phyloP scores from a whole-genome alignment of 1,284 basidiomycete species.

The Vanrija sp. region DNA sequence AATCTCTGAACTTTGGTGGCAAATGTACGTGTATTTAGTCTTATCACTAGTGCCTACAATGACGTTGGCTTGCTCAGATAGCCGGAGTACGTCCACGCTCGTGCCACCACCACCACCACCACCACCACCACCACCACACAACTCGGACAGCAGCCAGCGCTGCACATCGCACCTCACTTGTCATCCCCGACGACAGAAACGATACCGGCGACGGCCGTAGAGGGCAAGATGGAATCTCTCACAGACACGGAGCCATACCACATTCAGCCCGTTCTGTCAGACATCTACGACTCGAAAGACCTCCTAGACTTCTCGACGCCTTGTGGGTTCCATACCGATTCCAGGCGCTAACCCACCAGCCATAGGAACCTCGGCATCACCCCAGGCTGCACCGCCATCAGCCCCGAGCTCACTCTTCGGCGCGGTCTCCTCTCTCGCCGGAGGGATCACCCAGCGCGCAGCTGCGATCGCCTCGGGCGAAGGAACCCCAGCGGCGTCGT shows the following conservation, averaged over 20 bases:
- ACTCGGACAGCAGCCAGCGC: too few species aligned
- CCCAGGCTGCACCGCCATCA: conserved; percentile 11
- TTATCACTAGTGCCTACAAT: conserved; percentile 3
- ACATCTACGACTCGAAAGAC: conserved; percentile 37
- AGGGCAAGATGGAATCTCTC: neutral
- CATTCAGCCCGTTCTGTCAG: conserved; percentile 37
- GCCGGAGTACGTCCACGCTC: conserved; percentile 2
- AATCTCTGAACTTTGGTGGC: conserved; percentile 1
- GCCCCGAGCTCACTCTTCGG: conserved; percentile 27
- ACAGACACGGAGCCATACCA: conserved; percentile 28
- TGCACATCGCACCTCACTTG: neutral
- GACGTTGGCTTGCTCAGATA: neutral
- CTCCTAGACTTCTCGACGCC: conserved; percentile 40
- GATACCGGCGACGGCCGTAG: neutral
- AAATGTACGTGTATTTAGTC: neutral
- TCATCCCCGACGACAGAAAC: neutral
- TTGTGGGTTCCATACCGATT: too few species aligned
- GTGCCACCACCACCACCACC: neutral
- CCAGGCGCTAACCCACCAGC: conserved; percentile 13
- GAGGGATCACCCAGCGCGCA: conserved; percentile 32
- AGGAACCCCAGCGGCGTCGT: conserved; percentile 11
- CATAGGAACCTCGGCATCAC: conserved; percentile 7
- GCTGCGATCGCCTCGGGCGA: conserved; percentile 22
- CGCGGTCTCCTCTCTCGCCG: conserved; percentile 38
- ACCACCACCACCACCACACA: neutral